Conservation (phyloP, 495 filamentous ascomycete species). For the Copromyces sp. region DNA sequence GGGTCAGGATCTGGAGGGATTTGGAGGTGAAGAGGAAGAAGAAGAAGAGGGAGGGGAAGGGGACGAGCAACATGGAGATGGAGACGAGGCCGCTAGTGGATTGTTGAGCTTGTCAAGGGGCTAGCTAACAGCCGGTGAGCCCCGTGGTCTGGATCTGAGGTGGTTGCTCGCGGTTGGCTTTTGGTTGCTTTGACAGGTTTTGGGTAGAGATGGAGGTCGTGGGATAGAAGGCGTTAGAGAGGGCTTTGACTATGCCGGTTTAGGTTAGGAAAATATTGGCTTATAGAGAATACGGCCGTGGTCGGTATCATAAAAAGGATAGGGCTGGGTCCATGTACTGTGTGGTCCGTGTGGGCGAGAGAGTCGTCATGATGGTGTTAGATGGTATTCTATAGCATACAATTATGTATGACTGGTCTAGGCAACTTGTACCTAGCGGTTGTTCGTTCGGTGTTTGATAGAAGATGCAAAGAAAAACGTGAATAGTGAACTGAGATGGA, state of each 20-base stretch:
- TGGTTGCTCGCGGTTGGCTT: no score
- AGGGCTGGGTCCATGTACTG: not conserved
- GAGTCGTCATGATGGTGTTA: not conserved
- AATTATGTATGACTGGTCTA: not conserved
- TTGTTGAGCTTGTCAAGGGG: conserved; percentile 23
- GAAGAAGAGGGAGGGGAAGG: not conserved
- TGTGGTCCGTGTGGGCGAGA: not conserved
- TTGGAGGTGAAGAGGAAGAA: not conserved
- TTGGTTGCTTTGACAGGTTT: no score
- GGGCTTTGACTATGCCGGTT: not conserved
- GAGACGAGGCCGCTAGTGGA: conserved; percentile 22
- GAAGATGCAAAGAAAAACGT: no score
- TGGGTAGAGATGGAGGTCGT: not conserved
- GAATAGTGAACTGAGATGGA: no score
- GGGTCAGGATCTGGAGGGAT: not conserved
- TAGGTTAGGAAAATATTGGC: not conserved
- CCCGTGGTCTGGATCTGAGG: no score
- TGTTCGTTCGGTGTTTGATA: no score
- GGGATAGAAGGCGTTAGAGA: not conserved
- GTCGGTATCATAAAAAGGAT: not conserved
- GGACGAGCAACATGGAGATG: conserved; percentile 3
- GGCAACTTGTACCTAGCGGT: not conserved
- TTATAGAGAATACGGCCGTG: not conserved
- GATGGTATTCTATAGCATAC: not conserved
- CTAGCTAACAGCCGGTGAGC: not conserved